Conservation (phyloP, 1,139 yeast genomes). For the Pichia sp. region DNA sequence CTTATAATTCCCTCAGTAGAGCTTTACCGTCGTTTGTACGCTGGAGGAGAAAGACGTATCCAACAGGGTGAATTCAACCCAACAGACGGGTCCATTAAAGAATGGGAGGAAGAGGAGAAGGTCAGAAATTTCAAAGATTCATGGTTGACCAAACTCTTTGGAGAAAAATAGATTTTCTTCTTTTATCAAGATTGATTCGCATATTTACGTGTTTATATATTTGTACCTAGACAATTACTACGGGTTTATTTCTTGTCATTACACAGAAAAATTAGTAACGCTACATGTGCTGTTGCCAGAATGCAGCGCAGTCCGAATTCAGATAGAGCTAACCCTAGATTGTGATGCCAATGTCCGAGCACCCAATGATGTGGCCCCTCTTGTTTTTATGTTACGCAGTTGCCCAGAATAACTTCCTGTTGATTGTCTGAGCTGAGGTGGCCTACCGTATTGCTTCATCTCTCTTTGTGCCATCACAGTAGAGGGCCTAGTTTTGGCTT, state of each 20-base stretch:
- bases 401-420: background rate
- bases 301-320: background rate
- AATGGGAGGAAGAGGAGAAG: conserved; percentile 43
- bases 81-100: conserved; percentile 41
- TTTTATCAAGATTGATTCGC: background rate
- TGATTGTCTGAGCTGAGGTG: background rate
- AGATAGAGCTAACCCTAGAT: conserved; percentile 12
- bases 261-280: background rate
- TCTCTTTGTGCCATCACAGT: conserved; percentile 16
- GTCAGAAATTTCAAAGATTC: conserved; percentile 34
- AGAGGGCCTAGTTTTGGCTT: conserved; percentile 4
- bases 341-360: background rate
- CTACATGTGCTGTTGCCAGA: background rate
- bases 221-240: background rate
- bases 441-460: background rate
- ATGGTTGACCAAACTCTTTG: conserved; percentile 41
- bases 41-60: conserved; percentile 42
- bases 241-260: background rate
- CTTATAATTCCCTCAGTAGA: conserved; percentile 37
- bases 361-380: conserved; percentile 16
- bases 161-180: conserved; percentile 32
- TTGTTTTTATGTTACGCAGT: conserved; percentile 4
- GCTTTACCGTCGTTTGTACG: conserved; percentile 34
- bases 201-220: background rate
- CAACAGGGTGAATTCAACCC: conserved; percentile 47